A percentile compares a stretch with the other conserved stretches of the same genome.
These are phyloP conservation scores for Taphrina communis DNA, from an alignment of 1,139 yeast species.

Conservation along the genomic window DNA sequence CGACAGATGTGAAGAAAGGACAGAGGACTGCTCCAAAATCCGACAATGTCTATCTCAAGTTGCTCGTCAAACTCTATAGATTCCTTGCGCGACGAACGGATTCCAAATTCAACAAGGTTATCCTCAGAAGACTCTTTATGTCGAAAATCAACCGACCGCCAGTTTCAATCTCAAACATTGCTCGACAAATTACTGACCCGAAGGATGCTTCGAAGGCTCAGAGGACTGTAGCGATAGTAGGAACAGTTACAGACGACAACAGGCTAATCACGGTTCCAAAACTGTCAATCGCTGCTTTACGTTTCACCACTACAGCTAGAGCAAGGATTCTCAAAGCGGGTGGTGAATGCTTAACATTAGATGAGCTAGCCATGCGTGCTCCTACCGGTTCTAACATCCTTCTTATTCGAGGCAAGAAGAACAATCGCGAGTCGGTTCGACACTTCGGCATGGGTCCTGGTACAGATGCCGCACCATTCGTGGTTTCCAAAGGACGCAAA, in stretches of 20 bases:
- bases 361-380: slow-evolving; percentile 98
- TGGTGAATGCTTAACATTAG: slow-evolving; percentile 99
- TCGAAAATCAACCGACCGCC: slow-evolving; percentile 99
- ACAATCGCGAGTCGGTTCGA: slow-evolving; percentile 98
- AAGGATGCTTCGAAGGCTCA: slow-evolving; percentile 78
- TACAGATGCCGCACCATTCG: slow-evolving; percentile 99
- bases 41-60: slow-evolving; percentile 97
- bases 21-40: slow-evolving; percentile 99
- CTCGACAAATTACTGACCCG: slow-evolving; percentile 67
- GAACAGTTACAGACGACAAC: slow-evolving; percentile 98
- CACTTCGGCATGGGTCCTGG: slow-evolving; percentile 99
- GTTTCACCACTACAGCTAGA: slow-evolving; percentile 99
- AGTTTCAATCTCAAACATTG: slow-evolving; percentile 90
- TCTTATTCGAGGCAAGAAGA: slow-evolving; percentile 98
- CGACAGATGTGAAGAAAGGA: slow-evolving; percentile 74
- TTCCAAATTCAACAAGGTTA: slow-evolving; percentile 93
- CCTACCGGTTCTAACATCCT: slow-evolving; percentile 99
- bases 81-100: slow-evolving; percentile 90
- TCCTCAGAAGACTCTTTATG: slow-evolving; percentile 91
- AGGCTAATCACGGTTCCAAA: slow-evolving; percentile 94
- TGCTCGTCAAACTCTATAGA: slow-evolving; percentile 96
- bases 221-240: slow-evolving; percentile 97
- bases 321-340: slow-evolving; percentile 98
- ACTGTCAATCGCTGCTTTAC: slow-evolving; percentile 97
- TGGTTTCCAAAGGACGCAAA: slow-evolving; percentile 96